phyloP scores from a whole-genome alignment of 257 asterid species.

The Jacaranda mimosifolia region DNA sequence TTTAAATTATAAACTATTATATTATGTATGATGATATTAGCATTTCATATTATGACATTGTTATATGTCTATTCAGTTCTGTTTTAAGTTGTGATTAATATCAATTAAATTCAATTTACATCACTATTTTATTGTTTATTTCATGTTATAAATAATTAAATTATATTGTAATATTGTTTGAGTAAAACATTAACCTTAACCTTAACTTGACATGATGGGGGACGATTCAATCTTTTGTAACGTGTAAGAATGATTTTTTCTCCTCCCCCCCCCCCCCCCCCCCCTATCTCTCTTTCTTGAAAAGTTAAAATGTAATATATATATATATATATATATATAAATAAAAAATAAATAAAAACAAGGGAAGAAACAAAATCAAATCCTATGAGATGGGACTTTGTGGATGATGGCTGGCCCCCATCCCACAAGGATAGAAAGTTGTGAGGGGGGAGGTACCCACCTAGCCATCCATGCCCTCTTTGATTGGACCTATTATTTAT shows the following conservation, averaged over 20 bases:
- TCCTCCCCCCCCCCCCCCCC: background rate
- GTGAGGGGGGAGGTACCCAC: background rate
- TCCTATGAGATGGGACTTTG: background rate
- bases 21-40: no score
- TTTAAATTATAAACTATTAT: no score
- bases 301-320: slow-evolving; percentile 7
- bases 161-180: background rate
- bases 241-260: slow-evolving; percentile 22
- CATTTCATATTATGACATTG: no score
- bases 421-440: slow-evolving; percentile 8
- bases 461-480: slow-evolving; percentile 4
- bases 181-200: slow-evolving; percentile 11
- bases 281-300: background rate
- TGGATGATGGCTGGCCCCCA: slow-evolving; percentile 2
- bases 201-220: background rate
- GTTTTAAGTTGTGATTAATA: no score
- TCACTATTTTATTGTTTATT: no score
- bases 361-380: background rate
- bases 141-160: no score
- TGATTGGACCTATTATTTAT: slow-evolving; percentile 34
- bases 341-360: background rate
- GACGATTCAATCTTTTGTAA: slow-evolving; percentile 28
- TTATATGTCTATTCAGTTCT: no score
- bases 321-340: no score
- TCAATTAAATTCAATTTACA: no score